Percentiles rank a stretch among this genome's conserved stretches.
These are phyloP conservation scores for Cladorrhinum sp. DNA, from an alignment of 2,329 filamentous ascomycete genomes.

Conservation along the genomic window DNA sequence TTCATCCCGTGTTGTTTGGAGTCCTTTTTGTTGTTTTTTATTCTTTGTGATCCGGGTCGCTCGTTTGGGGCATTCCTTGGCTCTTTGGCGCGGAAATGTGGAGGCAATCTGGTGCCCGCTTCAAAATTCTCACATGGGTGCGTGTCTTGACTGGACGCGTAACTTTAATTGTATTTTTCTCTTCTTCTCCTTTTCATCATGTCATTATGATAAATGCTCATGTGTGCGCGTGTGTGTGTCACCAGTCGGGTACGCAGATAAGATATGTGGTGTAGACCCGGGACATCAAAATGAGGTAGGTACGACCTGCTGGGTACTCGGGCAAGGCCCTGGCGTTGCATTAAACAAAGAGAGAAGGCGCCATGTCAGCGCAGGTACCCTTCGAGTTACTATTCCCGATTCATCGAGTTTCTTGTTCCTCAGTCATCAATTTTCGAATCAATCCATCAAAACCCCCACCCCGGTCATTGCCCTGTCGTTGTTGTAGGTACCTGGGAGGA, in stretches of 20 bases:
- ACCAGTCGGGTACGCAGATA: not conserved
- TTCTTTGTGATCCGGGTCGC: not conserved
- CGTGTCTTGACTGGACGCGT: conserved; percentile 1
- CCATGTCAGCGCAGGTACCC: not conserved
- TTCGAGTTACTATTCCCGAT: not conserved
- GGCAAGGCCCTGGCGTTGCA: not conserved
- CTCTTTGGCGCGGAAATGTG: not conserved
- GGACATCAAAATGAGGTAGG: not conserved
- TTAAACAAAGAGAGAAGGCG: not conserved
- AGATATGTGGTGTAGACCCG: too few species aligned
- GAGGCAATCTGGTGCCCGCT: not conserved
- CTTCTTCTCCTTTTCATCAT: not conserved
- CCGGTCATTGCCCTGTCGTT: not conserved
- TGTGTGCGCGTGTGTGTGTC: not conserved
- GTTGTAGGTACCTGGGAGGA: not conserved
- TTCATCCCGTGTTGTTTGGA: not conserved
- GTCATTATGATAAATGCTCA: not conserved
- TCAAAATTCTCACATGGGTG: conserved; percentile 15
- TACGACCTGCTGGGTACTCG: not conserved
- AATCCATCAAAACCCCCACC: not conserved
- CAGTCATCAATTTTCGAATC: not conserved
- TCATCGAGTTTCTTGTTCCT: not conserved
- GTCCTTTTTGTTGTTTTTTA: not conserved
- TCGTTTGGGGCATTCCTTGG: conserved; percentile 12
- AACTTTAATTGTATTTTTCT: conserved; percentile 24